These are phyloP conservation scores for Epichloe sp. DNA, from an alignment of 2,329 filamentous ascomycete genomes.

Conservation along the genomic window DNA sequence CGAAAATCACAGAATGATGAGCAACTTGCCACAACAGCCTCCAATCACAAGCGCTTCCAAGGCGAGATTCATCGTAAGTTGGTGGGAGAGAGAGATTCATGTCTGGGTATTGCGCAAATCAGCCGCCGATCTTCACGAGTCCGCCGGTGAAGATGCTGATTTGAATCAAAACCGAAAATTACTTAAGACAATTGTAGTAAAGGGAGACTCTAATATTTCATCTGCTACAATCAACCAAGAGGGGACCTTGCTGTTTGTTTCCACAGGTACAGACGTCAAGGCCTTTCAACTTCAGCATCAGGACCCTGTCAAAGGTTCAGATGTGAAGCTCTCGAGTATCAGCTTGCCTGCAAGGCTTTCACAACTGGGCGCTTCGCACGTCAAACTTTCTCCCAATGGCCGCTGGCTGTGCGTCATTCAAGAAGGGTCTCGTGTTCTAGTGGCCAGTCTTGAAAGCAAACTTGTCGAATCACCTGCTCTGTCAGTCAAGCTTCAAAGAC, in stretches of 20 bases:
- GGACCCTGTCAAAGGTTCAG: constrained; percentile 35
- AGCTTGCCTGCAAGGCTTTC: constrained; percentile 45
- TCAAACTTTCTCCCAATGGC: constrained; percentile 57
- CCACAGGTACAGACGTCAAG: constrained; percentile 63
- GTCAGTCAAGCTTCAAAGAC: constrained; percentile 29
- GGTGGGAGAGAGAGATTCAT: constrained; percentile 87
- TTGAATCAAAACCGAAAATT: constrained; percentile 47
- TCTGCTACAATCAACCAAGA: constrained; percentile 58
- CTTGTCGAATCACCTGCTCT: constrained; percentile 9
- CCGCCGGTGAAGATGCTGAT: constrained; percentile 25
- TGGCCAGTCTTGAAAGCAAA: constrained; percentile 22
- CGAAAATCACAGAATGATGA: constrained; percentile 72
- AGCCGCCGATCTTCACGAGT: constrained; percentile 31
- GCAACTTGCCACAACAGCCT: constrained; percentile 70
- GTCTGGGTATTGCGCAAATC: constrained; percentile 55
- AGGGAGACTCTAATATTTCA: constrained; percentile 67
- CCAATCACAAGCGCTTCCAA: constrained; percentile 60
- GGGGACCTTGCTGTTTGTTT: constrained; percentile 61
- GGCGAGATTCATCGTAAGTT: constrained; percentile 69
- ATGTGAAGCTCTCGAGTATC: constrained; percentile 58
- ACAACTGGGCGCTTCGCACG: constrained; percentile 50
- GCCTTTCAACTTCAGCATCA: constrained; percentile 55
- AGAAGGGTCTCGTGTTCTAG: constrained; percentile 43
- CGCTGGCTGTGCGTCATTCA: constrained; percentile 56
- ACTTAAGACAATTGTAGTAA: constrained; percentile 53